These are phyloP conservation scores for Plasmodium adleri DNA, from an alignment of 169 alveolate species.

Conservation along the genomic window DNA sequence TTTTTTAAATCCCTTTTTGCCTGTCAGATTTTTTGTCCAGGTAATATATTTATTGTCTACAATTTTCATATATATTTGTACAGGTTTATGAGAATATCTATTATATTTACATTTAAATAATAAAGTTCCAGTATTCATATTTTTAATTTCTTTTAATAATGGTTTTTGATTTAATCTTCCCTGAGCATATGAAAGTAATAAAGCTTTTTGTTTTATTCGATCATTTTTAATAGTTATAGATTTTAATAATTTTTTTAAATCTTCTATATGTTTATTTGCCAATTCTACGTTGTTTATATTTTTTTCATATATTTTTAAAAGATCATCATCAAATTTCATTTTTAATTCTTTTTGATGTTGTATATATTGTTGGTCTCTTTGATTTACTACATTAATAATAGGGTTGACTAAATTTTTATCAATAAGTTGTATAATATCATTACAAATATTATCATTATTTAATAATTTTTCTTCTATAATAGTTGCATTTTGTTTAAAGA, in stretches of 20 bases:
- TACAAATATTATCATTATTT: constrained; percentile 43
- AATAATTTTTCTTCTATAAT: constrained; percentile 32
- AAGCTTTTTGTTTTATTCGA: constrained; percentile 13
- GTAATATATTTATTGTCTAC: constrained; percentile 31
- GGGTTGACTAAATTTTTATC: constrained; percentile 21
- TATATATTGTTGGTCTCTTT: constrained; percentile 31
- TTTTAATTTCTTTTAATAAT: constrained; percentile 35
- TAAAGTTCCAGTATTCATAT: constrained; percentile 23
- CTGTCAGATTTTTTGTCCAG: constrained; percentile 28
- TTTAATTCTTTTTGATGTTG: constrained; percentile 30
- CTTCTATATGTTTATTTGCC: constrained; percentile 38
- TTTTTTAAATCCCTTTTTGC: constrained; percentile 24
- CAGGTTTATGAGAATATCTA: constrained; percentile 54
- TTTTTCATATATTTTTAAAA: constrained; percentile 47
- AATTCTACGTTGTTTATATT: constrained; percentile 62
- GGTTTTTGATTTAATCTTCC: constrained; percentile 59
- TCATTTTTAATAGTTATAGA: constrained; percentile 11
- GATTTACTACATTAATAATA: constrained; percentile 9
- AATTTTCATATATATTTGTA: constrained; percentile 41
- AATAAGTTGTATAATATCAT: constrained; percentile 44
- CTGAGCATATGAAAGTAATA: constrained; percentile 41
- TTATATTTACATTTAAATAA: constrained; percentile 57
- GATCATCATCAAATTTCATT: constrained; percentile 53
- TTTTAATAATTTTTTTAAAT: constrained; percentile 27
- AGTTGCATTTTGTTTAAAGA: constrained; percentile 40